Evolutionary conservation across 164 flowering plant species (phyloP).

Genomic region (Vitis amurensis): DNA sequence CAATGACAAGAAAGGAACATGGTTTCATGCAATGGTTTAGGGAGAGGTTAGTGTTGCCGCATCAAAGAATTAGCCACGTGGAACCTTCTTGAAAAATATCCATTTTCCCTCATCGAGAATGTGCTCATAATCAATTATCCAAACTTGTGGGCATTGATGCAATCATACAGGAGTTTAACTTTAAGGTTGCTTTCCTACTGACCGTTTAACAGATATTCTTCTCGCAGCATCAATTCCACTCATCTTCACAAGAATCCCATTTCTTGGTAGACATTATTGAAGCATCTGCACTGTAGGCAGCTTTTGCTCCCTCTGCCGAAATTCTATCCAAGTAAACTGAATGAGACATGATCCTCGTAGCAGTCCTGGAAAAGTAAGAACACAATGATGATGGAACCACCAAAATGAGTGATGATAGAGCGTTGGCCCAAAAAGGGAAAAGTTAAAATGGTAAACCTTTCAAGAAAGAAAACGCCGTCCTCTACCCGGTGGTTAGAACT

Average conservation of each 20-base stretch:
- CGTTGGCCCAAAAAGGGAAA: too few relatives aligned
- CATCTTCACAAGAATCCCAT: conserved; percentile 25
- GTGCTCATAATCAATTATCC: conserved; percentile 19
- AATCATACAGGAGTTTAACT: conserved; percentile 24
- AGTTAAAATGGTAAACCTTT: too few relatives aligned
- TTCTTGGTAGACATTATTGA: conserved; percentile 10
- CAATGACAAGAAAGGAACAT: too few relatives aligned
- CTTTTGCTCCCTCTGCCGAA: conserved; percentile 13
- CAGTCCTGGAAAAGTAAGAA: conserved; percentile 3
- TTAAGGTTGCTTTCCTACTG: conserved; percentile 24
- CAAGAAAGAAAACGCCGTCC: not conserved
- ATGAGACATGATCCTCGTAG: conserved; percentile 14
- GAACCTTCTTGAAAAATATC: conserved; percentile 2
- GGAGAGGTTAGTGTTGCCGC: not conserved
- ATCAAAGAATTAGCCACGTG: conserved; percentile 9
- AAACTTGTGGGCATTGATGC: conserved; percentile 28
- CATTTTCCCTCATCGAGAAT: conserved; percentile 2
- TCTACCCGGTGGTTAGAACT: too few relatives aligned
- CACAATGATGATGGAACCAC: not conserved
- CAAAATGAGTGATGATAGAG: too few relatives aligned
- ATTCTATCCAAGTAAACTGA: conserved; percentile 14
- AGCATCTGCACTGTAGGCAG: conserved; percentile 14
- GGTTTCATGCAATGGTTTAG: not conserved
- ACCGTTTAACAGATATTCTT: conserved; percentile 34
- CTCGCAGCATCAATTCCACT: conserved; percentile 36